A percentile compares a stretch with the other conserved stretches of the same genome.
Conservation (phyloP, 169 alveolate genomes). For the Plasmodium gaboni region DNA sequence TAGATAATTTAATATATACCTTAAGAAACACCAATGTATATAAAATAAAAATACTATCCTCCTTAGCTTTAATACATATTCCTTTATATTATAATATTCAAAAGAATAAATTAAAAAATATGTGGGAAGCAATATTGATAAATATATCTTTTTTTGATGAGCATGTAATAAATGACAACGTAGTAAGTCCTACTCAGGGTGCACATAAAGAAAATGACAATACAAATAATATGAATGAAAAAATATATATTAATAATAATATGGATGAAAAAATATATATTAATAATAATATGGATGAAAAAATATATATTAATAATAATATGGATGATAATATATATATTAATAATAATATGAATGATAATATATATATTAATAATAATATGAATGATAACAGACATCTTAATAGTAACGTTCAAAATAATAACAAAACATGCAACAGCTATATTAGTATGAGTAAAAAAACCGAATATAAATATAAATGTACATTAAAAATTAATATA, state of each 20-base stretch:
- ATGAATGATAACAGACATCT: no score
- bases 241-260: no score
- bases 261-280: no score
- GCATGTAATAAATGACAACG: conserved; percentile 11
- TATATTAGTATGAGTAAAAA: conserved; percentile 63
- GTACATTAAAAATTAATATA: conserved; percentile 51
- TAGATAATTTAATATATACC: conserved; percentile 51
- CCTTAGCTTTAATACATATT: conserved; percentile 72
- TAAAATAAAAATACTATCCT: conserved; percentile 75
- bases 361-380: no score
- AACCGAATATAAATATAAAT: conserved; percentile 73
- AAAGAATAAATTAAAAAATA: conserved; percentile 30
- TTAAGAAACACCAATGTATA: conserved; percentile 71
- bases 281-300: no score
- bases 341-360: no score
- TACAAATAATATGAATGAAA: no score
- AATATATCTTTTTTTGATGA: conserved; percentile 44
- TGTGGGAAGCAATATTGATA: conserved; percentile 52
- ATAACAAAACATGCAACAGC: conserved; percentile 22
- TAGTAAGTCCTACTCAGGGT: not conserved
- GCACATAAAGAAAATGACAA: no score
- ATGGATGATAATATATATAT: no score
- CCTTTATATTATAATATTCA: conserved; percentile 63
- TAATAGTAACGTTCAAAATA: not conserved
- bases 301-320: no score